These are phyloP conservation scores for Mycogone perniciosa DNA, from an alignment of 2,329 filamentous ascomycete genomes.

Conservation along the genomic window DNA sequence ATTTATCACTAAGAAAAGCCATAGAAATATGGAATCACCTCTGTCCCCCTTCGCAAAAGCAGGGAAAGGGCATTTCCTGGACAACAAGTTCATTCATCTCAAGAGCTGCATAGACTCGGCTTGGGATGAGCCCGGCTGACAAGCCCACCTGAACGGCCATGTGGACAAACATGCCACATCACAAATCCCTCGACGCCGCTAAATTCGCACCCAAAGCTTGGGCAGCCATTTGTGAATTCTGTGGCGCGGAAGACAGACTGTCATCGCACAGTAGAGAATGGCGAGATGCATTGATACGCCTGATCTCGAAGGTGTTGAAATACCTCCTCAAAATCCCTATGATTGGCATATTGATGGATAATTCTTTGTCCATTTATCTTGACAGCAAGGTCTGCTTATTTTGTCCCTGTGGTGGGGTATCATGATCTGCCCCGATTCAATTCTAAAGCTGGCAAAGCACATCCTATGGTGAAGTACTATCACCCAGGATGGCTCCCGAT, in stretches of 20 bases:
- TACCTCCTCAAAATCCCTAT: conserved; percentile 45
- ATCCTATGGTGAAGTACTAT: conserved; percentile 58
- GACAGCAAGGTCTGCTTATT: conserved; percentile 62
- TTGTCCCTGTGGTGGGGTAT: conserved; percentile 65
- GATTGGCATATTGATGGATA: conserved; percentile 67
- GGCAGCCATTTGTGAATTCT: conserved; percentile 59
- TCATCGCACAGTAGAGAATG: conserved; percentile 45
- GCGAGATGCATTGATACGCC: conserved; percentile 60
- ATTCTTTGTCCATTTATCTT: conserved; percentile 64
- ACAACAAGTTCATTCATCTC: conserved; percentile 31
- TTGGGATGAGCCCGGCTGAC: conserved; percentile 58
- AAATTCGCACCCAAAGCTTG: conserved; percentile 59
- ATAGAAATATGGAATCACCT: conserved; percentile 23
- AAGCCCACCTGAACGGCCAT: conserved; percentile 58
- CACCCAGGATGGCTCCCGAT: conserved; percentile 57
- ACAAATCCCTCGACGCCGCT: conserved; percentile 46
- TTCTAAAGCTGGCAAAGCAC: conserved; percentile 50
- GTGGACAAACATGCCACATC: conserved; percentile 58
- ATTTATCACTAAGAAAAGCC: neutral
- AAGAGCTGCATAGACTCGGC: conserved; percentile 49
- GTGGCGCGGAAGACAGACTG: conserved; percentile 55
- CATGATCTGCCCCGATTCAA: conserved; percentile 53
- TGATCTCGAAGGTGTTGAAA: conserved; percentile 42
- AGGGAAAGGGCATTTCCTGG: conserved; percentile 33
- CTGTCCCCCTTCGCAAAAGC: neutral